Evolutionary conservation across 2,329 filamentous ascomycete species (phyloP).

Genomic region (Alternaria panax): DNA sequence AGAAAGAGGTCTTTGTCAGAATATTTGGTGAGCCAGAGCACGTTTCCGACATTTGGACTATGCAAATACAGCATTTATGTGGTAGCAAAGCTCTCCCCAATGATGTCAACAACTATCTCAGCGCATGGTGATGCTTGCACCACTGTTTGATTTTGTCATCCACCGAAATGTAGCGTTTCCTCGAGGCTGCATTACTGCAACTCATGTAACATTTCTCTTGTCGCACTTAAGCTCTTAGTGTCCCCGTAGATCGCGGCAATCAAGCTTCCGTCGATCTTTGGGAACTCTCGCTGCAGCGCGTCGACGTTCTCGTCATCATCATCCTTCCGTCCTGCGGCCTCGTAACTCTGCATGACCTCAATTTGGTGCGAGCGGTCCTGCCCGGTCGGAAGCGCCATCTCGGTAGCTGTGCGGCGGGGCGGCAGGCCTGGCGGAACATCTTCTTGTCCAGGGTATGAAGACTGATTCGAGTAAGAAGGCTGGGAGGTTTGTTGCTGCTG

Average conservation of each 20-base stretch:
- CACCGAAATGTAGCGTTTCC: not conserved
- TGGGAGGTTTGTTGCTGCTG: slow-evolving; percentile 10
- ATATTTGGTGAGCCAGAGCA: not conserved
- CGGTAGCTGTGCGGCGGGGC: slow-evolving; percentile 42
- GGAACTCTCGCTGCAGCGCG: slow-evolving; percentile 53
- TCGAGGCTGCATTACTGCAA: slow-evolving; percentile 27
- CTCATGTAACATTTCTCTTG: slow-evolving; percentile 55
- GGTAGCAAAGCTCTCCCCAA: not conserved
- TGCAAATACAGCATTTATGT: not conserved
- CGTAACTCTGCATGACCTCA: slow-evolving; percentile 53
- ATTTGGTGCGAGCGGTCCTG: slow-evolving; percentile 54
- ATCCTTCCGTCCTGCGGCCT: slow-evolving; percentile 42
- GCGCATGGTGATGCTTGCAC: not conserved
- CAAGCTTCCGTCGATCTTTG: slow-evolving; percentile 53
- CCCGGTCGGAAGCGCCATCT: slow-evolving; percentile 51
- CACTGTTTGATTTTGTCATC: not conserved
- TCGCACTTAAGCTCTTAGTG: slow-evolving; percentile 51
- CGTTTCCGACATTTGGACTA: not conserved
- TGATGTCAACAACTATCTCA: not conserved
- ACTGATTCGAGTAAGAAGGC: slow-evolving; percentile 16
- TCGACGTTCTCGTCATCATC: slow-evolving; percentile 54
- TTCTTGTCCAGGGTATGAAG: slow-evolving; percentile 12
- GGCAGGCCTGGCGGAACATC: slow-evolving; percentile 35
- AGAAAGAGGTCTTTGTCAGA: not conserved
- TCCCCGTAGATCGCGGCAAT: slow-evolving; percentile 57